Base-by-base conservation (phyloP, 306 rosid genomes). In the Neltuma alba region DNA sequence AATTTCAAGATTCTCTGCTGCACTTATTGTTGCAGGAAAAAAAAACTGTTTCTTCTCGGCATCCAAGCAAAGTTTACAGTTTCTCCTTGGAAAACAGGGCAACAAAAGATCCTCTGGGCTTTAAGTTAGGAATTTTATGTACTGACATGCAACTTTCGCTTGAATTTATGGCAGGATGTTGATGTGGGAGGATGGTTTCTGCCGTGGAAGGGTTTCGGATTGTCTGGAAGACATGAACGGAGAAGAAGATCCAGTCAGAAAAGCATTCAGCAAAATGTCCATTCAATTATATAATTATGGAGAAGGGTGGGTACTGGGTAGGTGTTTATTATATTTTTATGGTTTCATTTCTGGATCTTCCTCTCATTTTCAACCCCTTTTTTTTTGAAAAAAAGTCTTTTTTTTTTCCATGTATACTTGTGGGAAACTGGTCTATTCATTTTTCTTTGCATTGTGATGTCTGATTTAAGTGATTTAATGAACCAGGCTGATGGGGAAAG, bases 241-340 rank as follows among this genome's bases (percentile, higher is more conserved):
- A 66, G 99, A 93, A 76, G 97, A 93, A 78, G 97, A 96, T 85
- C 93, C 93, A 38, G 98, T 96, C 62, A 89, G 98, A 70, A 96
- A 91, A 78, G 85, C 96, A 77, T 96, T 96, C 94, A 90, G 99
- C 98, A 96, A 93, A 76, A 96, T 96, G 99, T 96, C 98, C 70
- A 96, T 96, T 89, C 99, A 96, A 83, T 77, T 96, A 80, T 96
- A 96, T 93, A 96, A 96, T 90, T 96, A 96, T 86, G 99, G 99
- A 91, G 99, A 96, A 93, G 99, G 99, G 99, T 96, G 97, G 98
- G 99, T 96, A 88, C 94, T 94, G 91, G 96, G 99, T 95, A 95
- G 90, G 98, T 89, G 85, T 85, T 86, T 79, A 40, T 60, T 70
- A 67, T 84, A 60, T 81, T 78, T 48, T 50, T 18, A 1, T 47